Evolutionary conservation across 2,329 filamentous ascomycete species (phyloP).

Genomic region (Colletotrichum cereale): DNA sequence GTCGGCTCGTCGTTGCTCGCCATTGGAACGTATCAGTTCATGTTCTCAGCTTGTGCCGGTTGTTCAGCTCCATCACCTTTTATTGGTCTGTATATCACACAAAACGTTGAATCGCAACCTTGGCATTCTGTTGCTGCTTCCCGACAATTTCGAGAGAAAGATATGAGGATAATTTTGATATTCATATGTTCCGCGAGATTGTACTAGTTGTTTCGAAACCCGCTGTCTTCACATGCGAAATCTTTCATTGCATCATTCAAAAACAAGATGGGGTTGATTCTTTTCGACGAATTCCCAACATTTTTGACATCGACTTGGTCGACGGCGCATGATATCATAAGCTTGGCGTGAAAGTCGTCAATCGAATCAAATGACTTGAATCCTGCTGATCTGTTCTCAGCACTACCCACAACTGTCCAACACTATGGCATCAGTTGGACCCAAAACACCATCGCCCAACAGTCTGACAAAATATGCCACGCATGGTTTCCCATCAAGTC

Average conservation of each 20-base stretch:
- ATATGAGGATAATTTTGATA: too few species aligned
- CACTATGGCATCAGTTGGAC: neutral
- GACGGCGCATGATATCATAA: too few species aligned
- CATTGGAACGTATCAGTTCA: too few species aligned
- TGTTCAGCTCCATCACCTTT: too few species aligned
- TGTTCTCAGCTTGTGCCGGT: too few species aligned
- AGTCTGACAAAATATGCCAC: neutral
- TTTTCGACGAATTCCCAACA: neutral
- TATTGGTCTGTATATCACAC: neutral
- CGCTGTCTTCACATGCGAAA: too few species aligned
- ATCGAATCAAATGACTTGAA: too few species aligned
- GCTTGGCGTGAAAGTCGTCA: neutral
- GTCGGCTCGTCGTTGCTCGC: too few species aligned
- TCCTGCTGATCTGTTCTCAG: neutral
- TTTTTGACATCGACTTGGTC: neutral
- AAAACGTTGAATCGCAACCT: neutral
- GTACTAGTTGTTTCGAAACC: too few species aligned
- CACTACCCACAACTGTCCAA: too few species aligned
- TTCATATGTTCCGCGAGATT: neutral
- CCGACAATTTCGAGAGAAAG: neutral
- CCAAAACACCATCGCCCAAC: neutral
- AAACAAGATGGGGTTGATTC: neutral
- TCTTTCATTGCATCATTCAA: neutral
- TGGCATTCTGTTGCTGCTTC: neutral
- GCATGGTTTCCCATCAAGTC: neutral